A percentile compares a stretch with the other conserved stretches of the same genome.
phyloP scores from a whole-genome alignment of 352 stramenopile genomes.

The Phytophthora meadii region DNA sequence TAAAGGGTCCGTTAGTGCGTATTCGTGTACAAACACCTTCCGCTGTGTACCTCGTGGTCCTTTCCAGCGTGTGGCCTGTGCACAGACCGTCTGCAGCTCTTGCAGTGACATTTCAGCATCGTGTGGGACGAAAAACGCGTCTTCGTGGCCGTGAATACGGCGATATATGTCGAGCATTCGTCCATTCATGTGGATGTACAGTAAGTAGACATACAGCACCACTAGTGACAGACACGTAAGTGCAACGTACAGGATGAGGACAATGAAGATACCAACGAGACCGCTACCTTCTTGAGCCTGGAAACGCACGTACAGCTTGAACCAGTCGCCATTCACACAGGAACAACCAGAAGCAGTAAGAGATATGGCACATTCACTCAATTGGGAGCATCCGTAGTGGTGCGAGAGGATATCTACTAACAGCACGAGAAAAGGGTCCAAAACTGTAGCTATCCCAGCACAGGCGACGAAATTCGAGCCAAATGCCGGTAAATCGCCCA shows the following conservation, averaged over 20 bases:
- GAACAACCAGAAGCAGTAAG: slow-evolving; percentile 47
- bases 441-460: slow-evolving; percentile 72
- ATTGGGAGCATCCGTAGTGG: slow-evolving; percentile 80
- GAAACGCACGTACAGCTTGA: slow-evolving; percentile 90
- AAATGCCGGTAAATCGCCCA: slow-evolving; percentile 76
- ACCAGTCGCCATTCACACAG: slow-evolving; percentile 88
- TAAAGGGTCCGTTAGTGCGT: slow-evolving; percentile 75
- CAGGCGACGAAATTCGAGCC: slow-evolving; percentile 81
- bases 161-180: slow-evolving; percentile 90
- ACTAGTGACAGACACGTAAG: slow-evolving; percentile 64
- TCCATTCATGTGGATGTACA: slow-evolving; percentile 91
- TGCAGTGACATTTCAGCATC: slow-evolving; percentile 85
- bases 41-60: slow-evolving; percentile 60
- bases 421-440: slow-evolving; percentile 88
- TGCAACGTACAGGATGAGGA: slow-evolving; percentile 74
- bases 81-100: slow-evolving; percentile 77
- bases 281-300: slow-evolving; percentile 74
- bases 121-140: slow-evolving; percentile 88
- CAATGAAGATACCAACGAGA: slow-evolving; percentile 81
- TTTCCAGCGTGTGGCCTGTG: slow-evolving; percentile 68
- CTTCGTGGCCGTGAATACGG: slow-evolving; percentile 73
- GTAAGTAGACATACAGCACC: slow-evolving; percentile 79
- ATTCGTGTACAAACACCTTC: slow-evolving; percentile 87
- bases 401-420: slow-evolving; percentile 74
- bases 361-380: slow-evolving; percentile 48